phyloP scores from a whole-genome alignment of 2,329 filamentous ascomycete species.

The Monascus ruber region DNA sequence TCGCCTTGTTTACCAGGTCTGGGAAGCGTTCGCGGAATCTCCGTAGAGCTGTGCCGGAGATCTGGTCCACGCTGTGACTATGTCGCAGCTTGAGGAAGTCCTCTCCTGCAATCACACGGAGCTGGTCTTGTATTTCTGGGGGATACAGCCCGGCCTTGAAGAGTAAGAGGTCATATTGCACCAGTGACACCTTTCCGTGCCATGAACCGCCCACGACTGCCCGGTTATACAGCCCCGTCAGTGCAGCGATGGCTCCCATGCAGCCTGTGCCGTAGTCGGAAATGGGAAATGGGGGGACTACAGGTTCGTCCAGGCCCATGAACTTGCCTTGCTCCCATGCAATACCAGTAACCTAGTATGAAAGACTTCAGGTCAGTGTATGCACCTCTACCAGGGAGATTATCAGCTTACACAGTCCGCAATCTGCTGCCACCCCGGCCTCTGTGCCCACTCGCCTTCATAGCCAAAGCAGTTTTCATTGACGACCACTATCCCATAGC shows the following conservation, averaged over 20 bases:
- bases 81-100: slow-evolving; percentile 49
- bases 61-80: slow-evolving; percentile 54
- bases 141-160: slow-evolving; percentile 50
- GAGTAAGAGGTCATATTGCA: slow-evolving; percentile 58
- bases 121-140: slow-evolving; percentile 38
- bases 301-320: slow-evolving; percentile 27
- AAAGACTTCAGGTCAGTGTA: neutral
- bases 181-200: slow-evolving; percentile 51
- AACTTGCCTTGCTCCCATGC: slow-evolving; percentile 33
- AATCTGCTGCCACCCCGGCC: slow-evolving; percentile 63
- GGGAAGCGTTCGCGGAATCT: slow-evolving; percentile 44
- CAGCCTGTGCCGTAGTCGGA: slow-evolving; percentile 59
- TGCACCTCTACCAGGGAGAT: neutral
- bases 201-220: slow-evolving; percentile 55
- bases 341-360: slow-evolving; percentile 28
- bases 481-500: slow-evolving; percentile 56
- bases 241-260: slow-evolving; percentile 56
- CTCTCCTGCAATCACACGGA: slow-evolving; percentile 39
- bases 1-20: slow-evolving; percentile 37
- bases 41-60: slow-evolving; percentile 48
- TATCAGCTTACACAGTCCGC: slow-evolving; percentile 48
- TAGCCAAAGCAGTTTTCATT: slow-evolving; percentile 63
- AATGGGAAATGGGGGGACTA: slow-evolving; percentile 41
- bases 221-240: slow-evolving; percentile 52
- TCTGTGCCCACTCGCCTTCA: slow-evolving; percentile 49